A percentile compares a stretch with the other conserved stretches of the same genome.
These are phyloP conservation scores for Epichloe typhina DNA, from an alignment of 2,329 filamentous ascomycete species.

Conservation along the genomic window DNA sequence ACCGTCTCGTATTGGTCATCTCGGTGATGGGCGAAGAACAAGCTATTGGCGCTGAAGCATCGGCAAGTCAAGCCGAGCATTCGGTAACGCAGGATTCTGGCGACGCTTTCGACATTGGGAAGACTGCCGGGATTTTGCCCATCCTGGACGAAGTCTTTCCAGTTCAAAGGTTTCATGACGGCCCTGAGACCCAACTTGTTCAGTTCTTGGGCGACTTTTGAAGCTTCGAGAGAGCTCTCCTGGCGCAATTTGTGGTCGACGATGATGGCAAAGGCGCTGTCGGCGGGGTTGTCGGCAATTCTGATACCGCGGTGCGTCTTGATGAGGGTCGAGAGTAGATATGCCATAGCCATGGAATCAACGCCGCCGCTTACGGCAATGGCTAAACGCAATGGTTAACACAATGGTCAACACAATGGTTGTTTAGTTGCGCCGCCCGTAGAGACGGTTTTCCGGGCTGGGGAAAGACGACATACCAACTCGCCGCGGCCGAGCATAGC, in stretches of 20 bases:
- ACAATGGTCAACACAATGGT: not conserved
- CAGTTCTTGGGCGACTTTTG: conserved; percentile 27
- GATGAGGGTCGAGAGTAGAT: conserved; percentile 45
- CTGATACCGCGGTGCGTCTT: conserved; percentile 19
- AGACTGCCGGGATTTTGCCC: conserved; percentile 22
- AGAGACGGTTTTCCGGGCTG: not conserved
- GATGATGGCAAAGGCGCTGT: conserved; percentile 31
- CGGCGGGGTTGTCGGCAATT: conserved; percentile 32
- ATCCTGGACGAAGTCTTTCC: conserved; percentile 27
- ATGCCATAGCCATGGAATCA: conserved; percentile 93
- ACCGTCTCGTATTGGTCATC: conserved; percentile 90
- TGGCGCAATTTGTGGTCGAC: conserved; percentile 45
- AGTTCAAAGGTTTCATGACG: conserved; percentile 23
- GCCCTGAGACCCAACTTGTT: conserved; percentile 22
- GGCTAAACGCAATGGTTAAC: conserved; percentile 27
- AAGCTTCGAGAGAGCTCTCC: conserved; percentile 40
- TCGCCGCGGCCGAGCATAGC: conserved; percentile 20
- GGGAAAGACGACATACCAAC: conserved; percentile 25
- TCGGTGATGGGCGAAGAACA: conserved; percentile 75
- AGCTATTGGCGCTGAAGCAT: conserved; percentile 33
- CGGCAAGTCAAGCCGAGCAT: conserved; percentile 50
- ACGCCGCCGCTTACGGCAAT: conserved; percentile 85
- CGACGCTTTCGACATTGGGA: conserved; percentile 62
- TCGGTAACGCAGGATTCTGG: conserved; percentile 62
- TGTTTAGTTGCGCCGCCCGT: not conserved